Conservation (phyloP, 805 yeast genomes). For the Lipomyces spencermartinsiae region DNA sequence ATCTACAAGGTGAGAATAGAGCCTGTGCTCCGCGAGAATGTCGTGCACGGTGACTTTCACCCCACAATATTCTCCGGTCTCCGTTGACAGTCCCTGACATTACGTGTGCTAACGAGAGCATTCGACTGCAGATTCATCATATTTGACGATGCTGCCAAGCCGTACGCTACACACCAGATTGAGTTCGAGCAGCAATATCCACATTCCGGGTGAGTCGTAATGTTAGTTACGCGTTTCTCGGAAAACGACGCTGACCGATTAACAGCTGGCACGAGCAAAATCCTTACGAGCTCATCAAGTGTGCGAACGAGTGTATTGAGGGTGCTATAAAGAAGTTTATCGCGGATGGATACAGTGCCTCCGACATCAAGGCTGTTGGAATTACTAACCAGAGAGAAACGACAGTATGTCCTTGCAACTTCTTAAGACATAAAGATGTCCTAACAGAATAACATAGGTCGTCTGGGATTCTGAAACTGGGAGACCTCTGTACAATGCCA, state of each 20-base stretch:
- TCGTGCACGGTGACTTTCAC: neutral
- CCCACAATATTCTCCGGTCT: neutral
- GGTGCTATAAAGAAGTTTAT: constrained; percentile 46
- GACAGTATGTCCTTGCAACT: constrained; percentile 52
- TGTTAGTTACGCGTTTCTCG: neutral
- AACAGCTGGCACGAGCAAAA: constrained; percentile 88
- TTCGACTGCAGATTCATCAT: constrained; percentile 83
- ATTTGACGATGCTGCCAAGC: constrained; percentile 73
- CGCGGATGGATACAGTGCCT: constrained; percentile 43
- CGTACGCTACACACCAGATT: constrained; percentile 86
- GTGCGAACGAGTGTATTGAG: constrained; percentile 75
- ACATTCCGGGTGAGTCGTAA: constrained; percentile 44
- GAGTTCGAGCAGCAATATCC: constrained; percentile 66
- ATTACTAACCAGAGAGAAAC: constrained; percentile 97
- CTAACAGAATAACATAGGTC: constrained; percentile 47
- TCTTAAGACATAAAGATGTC: neutral
- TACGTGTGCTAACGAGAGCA: constrained; percentile 49
- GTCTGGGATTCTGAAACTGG: constrained; percentile 85
- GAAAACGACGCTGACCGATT: constrained; percentile 1
- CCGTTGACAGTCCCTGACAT: constrained; percentile 1
- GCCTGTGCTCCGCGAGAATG: neutral
- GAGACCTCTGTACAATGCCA: constrained; percentile 80
- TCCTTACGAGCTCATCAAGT: constrained; percentile 80
- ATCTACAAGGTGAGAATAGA: constrained; percentile 28
- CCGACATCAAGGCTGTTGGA: constrained; percentile 74